phyloP scores from a whole-genome alignment of 169 alveolate species.

The Plasmodium chabaudi region DNA sequence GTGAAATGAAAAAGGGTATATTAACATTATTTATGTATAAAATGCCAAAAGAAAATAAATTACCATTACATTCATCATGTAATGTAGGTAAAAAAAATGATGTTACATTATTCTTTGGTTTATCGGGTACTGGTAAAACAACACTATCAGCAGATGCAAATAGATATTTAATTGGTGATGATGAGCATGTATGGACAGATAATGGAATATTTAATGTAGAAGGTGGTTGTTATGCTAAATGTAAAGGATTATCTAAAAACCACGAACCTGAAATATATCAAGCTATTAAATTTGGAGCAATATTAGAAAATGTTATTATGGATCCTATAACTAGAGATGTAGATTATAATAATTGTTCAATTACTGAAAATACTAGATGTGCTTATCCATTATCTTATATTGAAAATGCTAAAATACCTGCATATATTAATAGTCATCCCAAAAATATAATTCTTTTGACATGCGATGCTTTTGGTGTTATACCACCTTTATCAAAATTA shows the following conservation, averaged over 20 bases:
- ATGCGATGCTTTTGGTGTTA: slow-evolving; percentile 97
- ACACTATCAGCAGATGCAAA: slow-evolving; percentile 96
- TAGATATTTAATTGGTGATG: slow-evolving; percentile 96
- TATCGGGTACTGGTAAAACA: slow-evolving; percentile 98
- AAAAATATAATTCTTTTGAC: slow-evolving; percentile 94
- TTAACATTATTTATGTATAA: slow-evolving; percentile 93
- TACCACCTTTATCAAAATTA: slow-evolving; percentile 95
- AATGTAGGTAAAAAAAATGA: slow-evolving; percentile 94
- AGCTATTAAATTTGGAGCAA: slow-evolving; percentile 93
- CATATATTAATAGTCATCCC: slow-evolving; percentile 94
- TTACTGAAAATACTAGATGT: slow-evolving; percentile 95
- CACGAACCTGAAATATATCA: slow-evolving; percentile 97
- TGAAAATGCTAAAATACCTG: slow-evolving; percentile 95
- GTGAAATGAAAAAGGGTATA: slow-evolving; percentile 98
- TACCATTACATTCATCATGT: slow-evolving; percentile 97
- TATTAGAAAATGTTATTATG: slow-evolving; percentile 93
- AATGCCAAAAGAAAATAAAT: slow-evolving; percentile 93
- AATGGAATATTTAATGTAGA: slow-evolving; percentile 97
- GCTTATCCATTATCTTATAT: slow-evolving; percentile 95
- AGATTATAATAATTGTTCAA: slow-evolving; percentile 90
- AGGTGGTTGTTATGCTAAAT: slow-evolving; percentile 98
- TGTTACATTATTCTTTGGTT: slow-evolving; percentile 96
- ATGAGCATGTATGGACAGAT: slow-evolving; percentile 98
- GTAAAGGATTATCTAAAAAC: slow-evolving; percentile 90
- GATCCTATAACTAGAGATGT: slow-evolving; percentile 90